These are phyloP conservation scores for Chaetothyriales sp. DNA, from an alignment of 2,329 filamentous ascomycete species.

Conservation along the genomic window DNA sequence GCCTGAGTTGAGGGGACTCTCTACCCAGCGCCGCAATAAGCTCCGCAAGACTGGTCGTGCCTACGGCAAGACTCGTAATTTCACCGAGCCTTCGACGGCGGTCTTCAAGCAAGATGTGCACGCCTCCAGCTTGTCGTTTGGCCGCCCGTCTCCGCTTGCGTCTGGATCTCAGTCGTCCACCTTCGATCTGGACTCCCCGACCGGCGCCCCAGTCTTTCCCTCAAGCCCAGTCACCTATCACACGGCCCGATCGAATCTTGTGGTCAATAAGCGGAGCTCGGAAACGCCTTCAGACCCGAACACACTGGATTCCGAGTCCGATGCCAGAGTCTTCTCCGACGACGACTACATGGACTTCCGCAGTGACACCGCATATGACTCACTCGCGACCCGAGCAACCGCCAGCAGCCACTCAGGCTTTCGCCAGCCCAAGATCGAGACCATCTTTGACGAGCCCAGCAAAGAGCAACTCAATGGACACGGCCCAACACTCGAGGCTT, in stretches of 20 bases:
- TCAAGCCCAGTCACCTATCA: conserved; percentile 12
- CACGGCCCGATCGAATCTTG: conserved; percentile 8
- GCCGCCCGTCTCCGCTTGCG: conserved; percentile 15
- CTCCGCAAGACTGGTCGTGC: conserved; percentile 21
- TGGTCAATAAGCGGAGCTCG: conserved; percentile 36
- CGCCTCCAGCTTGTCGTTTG: conserved; percentile 13
- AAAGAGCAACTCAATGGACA: conserved; percentile 3
- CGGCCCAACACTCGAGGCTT: conserved; percentile 4
- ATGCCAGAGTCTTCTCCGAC: conserved; percentile 41
- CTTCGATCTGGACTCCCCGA: conserved; percentile 19
- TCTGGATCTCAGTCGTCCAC: conserved; percentile 18
- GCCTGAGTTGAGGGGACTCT: neutral
- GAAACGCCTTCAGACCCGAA: conserved; percentile 43
- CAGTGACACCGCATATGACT: conserved; percentile 49
- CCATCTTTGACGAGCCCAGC: conserved; percentile 45
- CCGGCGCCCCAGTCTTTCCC: conserved; percentile 14
- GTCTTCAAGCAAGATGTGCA: conserved; percentile 13
- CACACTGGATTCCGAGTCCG: conserved; percentile 45
- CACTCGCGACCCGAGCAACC: conserved; percentile 44
- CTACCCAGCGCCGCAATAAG: conserved; percentile 8
- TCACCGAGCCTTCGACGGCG: conserved; percentile 16
- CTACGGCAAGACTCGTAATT: conserved; percentile 11
- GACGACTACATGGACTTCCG: conserved; percentile 47
- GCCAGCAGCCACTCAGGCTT: conserved; percentile 37
- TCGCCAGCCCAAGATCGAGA: conserved; percentile 45